phyloP scores from a whole-genome alignment of 108 stramenopile species.

The Stephanodiscus minutulus region DNA sequence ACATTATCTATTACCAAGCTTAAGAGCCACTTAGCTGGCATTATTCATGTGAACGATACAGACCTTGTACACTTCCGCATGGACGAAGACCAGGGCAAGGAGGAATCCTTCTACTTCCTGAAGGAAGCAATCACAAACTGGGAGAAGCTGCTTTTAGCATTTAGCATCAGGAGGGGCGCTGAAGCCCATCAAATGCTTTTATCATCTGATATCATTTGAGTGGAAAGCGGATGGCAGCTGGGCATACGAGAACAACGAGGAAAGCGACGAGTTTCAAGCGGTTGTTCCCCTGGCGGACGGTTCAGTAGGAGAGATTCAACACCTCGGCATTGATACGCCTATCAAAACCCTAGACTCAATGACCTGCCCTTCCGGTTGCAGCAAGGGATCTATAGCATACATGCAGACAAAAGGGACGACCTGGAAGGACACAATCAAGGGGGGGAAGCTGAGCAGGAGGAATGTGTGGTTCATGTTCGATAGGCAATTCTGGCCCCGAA shows the following conservation, averaged over 20 bases:
- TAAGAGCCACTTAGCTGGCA: not conserved
- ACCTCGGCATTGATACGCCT: not conserved
- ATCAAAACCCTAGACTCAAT: slow-evolving; percentile 1
- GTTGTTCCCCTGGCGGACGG: slow-evolving; percentile 1
- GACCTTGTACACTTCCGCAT: slow-evolving; percentile 10
- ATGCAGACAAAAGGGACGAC: not conserved
- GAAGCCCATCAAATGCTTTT: slow-evolving; percentile 24
- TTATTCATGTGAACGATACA: slow-evolving; percentile 7
- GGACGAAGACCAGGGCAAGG: not conserved
- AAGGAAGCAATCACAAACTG: slow-evolving; percentile 1
- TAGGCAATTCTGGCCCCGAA: no score
- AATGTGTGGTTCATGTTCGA: not conserved
- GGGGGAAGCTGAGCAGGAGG: not conserved
- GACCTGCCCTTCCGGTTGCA: not conserved
- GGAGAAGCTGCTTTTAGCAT: slow-evolving; percentile 1
- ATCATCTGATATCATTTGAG: slow-evolving; percentile 6
- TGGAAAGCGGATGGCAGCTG: slow-evolving; percentile 1
- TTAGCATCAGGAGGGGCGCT: slow-evolving; percentile 10
- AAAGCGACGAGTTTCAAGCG: not conserved
- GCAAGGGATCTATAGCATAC: not conserved
- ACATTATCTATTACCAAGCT: not conserved
- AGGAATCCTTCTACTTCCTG: not conserved
- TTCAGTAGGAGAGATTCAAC: not conserved
- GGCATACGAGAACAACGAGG: not conserved
- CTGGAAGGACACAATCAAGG: not conserved